Percentiles rank a stretch among this genome's conserved stretches.
Evolutionary conservation across 768 basidiomycete species (phyloP).

Genomic region (Termitomyces heimii): DNA sequence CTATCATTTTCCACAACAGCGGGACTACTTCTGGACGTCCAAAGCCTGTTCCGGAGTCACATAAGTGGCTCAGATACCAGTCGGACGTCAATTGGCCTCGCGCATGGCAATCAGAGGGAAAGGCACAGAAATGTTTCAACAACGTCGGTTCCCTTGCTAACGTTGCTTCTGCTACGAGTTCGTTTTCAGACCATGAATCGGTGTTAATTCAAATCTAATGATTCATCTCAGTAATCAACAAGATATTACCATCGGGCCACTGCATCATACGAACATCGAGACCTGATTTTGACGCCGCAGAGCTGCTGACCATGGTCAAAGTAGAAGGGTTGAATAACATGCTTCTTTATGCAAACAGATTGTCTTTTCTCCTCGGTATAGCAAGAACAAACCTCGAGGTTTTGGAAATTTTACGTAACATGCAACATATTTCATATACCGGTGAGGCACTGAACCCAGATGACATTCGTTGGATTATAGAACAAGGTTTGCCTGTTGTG

Average conservation of each 20-base stretch:
- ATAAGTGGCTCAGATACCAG: conserved; percentile 6
- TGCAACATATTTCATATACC: conserved; percentile 6
- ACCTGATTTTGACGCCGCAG: conserved; percentile 1
- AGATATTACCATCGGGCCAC: background rate
- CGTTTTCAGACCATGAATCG: background rate
- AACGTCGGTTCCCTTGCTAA: conserved; percentile 5
- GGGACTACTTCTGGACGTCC: conserved; percentile 8
- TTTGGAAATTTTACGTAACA: background rate
- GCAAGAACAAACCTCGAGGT: background rate
- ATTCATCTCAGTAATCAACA: background rate
- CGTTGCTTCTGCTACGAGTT: conserved; percentile 6
- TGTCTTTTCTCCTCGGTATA: conserved; percentile 1
- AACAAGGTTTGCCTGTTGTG: conserved; percentile 2
- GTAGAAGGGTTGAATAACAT: conserved; percentile 6
- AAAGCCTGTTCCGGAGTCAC: conserved; percentile 4
- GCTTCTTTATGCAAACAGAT: background rate
- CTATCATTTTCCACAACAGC: conserved; percentile 6
- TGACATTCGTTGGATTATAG: conserved; percentile 1
- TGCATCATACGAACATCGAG: conserved; percentile 6
- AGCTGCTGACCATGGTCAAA: conserved; percentile 4
- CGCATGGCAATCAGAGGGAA: conserved; percentile 4
- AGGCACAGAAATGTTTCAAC: conserved; percentile 1
- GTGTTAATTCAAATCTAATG: background rate
- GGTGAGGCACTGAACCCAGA: conserved; percentile 6
- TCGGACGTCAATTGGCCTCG: conserved; percentile 3